Conservation (phyloP, 257 asterid genomes). For the Salvia splendens region DNA sequence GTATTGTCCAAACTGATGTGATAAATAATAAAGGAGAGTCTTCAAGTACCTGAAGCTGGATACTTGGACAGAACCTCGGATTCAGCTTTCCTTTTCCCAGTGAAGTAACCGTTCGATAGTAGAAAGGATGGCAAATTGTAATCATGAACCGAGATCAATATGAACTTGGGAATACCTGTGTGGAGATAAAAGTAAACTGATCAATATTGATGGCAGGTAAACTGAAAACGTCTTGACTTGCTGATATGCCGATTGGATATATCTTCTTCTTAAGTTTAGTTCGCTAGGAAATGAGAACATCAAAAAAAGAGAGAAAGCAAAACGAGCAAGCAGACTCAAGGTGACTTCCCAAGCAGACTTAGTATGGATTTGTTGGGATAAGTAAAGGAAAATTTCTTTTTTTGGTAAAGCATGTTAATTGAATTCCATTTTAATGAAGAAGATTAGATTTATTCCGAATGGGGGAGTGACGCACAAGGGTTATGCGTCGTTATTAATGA, state of each 20-base stretch:
- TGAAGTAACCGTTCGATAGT: slow-evolving; percentile 75
- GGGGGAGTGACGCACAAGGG: too few species aligned
- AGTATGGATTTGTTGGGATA: background rate
- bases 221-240: slow-evolving; percentile 2
- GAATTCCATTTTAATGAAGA: too few species aligned
- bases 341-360: background rate
- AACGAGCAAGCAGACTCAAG: slow-evolving; percentile 4
- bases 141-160: slow-evolving; percentile 94
- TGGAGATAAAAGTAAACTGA: slow-evolving; percentile 13
- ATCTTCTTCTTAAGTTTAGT: background rate
- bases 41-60: slow-evolving; percentile 69
- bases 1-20: background rate
- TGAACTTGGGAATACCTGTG: slow-evolving; percentile 87
- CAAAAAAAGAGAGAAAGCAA: background rate
- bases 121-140: slow-evolving; percentile 89
- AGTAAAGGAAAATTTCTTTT: too few species aligned
- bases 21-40: background rate
- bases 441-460: too few species aligned
- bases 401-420: too few species aligned
- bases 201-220: slow-evolving; percentile 3
- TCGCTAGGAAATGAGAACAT: background rate
- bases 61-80: slow-evolving; percentile 89
- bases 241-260: background rate
- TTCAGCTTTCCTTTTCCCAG: slow-evolving; percentile 97
- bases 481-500: too few species aligned